These are phyloP conservation scores for Crotalaria pallida DNA, from an alignment of 306 rosid species.

Conservation along the genomic window DNA sequence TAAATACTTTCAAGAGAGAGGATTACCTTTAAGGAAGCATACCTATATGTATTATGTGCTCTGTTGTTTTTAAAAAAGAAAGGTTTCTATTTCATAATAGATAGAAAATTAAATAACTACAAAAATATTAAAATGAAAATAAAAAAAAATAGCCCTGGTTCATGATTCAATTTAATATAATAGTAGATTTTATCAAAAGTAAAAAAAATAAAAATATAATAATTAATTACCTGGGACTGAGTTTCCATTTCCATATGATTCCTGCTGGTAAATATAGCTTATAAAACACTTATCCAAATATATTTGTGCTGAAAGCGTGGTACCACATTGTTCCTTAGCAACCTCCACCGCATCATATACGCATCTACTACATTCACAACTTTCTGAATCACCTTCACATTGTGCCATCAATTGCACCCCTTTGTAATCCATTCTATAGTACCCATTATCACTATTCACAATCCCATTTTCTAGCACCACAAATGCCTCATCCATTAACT, in stretches of 20 bases:
- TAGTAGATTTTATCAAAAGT: no score
- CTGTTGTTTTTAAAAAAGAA: no score
- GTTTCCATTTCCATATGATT: background rate
- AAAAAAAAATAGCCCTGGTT: background rate
- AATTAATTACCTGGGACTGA: slow-evolving; percentile 32
- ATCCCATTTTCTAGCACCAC: slow-evolving; percentile 34
- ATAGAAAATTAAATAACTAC: no score
- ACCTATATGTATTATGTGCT: no score
- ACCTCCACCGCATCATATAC: slow-evolving; percentile 42
- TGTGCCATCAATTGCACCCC: slow-evolving; percentile 52
- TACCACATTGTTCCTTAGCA: slow-evolving; percentile 43
- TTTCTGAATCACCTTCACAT: slow-evolving; percentile 47
- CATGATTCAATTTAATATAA: background rate
- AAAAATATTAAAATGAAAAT: no score
- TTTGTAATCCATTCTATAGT: slow-evolving; percentile 20
- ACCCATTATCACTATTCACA: slow-evolving; percentile 33
- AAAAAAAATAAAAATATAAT: no score
- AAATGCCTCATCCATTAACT: slow-evolving; percentile 46
- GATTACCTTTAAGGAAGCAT: no score
- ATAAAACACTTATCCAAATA: slow-evolving; percentile 57
- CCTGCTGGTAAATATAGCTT: slow-evolving; percentile 30
- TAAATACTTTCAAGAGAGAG: no score
- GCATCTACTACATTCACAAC: slow-evolving; percentile 59
- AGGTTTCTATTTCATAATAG: no score
- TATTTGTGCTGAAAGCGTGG: slow-evolving; percentile 44